Conservation (phyloP, 805 yeast species). For the Candida yuanshanica region DNA sequence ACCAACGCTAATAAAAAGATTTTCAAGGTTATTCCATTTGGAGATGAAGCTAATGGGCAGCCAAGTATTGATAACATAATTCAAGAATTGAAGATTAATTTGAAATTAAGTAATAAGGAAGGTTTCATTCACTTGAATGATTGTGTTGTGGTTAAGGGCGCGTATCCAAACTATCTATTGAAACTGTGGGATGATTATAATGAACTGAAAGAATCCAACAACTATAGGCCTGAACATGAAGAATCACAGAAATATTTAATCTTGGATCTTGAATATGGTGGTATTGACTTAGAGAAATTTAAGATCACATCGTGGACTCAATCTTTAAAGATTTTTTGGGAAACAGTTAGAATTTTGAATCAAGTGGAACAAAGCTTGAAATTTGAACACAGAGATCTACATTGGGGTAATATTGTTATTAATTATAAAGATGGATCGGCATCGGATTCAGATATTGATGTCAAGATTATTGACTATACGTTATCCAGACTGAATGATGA, state of each 20-base stretch:
- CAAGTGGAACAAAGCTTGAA: slow-evolving; percentile 44
- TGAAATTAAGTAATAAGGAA: slow-evolving; percentile 31
- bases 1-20: slow-evolving; percentile 28
- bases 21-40: slow-evolving; percentile 50
- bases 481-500: slow-evolving; percentile 42
- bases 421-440: slow-evolving; percentile 21
- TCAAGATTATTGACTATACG: slow-evolving; percentile 54
- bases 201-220: slow-evolving; percentile 25
- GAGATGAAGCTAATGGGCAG: slow-evolving; percentile 36
- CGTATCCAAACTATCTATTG: slow-evolving; percentile 34
- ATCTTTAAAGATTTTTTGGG: slow-evolving; percentile 46
- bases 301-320: slow-evolving; percentile 33
- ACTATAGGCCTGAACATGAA: slow-evolving; percentile 33
- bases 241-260: slow-evolving; percentile 28
- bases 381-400: slow-evolving; percentile 71
- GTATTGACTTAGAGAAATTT: slow-evolving; percentile 39
- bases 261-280: slow-evolving; percentile 35
- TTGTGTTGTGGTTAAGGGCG: slow-evolving; percentile 42
- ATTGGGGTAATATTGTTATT: slow-evolving; percentile 58
- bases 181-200: slow-evolving; percentile 39
- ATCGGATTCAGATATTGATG: slow-evolving; percentile 19
- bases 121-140: slow-evolving; percentile 43
- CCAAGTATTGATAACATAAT: slow-evolving; percentile 35
- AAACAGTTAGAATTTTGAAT: slow-evolving; percentile 41
- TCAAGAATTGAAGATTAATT: slow-evolving; percentile 42